Conservation (phyloP, 164 flowering plant genomes). For the Tetrastigma voinierianum region DNA sequence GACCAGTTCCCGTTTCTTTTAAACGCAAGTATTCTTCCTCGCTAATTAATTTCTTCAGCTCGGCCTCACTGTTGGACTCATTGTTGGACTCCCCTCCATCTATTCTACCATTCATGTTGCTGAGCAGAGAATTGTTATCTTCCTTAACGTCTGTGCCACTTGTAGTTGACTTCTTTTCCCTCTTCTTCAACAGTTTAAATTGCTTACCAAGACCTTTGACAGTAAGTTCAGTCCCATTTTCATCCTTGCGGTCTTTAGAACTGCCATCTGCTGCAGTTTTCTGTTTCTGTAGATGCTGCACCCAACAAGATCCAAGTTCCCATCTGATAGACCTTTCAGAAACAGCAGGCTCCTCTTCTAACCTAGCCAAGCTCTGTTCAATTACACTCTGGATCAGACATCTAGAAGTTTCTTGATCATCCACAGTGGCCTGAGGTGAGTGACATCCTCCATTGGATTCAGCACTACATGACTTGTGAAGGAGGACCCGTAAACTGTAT, state of each 20-base stretch:
- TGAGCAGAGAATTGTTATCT: constrained; percentile 19
- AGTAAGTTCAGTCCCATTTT: constrained; percentile 32
- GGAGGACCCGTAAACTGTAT: constrained; percentile 78
- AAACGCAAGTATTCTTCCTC: constrained; percentile 70
- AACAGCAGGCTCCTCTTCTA: constrained; percentile 32
- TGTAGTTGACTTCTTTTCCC: constrained; percentile 41
- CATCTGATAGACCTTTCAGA: constrained; percentile 59
- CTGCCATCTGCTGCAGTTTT: constrained; percentile 37
- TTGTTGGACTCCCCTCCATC: constrained; percentile 20
- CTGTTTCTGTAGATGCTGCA: constrained; percentile 81
- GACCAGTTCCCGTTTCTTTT: constrained; percentile 73
- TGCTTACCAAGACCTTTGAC: constrained; percentile 89
- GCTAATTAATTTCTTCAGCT: constrained; percentile 48
- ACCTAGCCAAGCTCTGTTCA: constrained; percentile 53
- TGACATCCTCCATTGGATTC: constrained; percentile 33
- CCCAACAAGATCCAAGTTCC: constrained; percentile 93
- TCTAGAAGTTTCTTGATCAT: constrained; percentile 38
- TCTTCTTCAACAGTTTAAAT: constrained; percentile 73
- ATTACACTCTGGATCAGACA: constrained; percentile 41
- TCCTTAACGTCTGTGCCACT: constrained; percentile 23
- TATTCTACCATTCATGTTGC: constrained; percentile 11
- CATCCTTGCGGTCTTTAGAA: constrained; percentile 27
- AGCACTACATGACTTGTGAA: constrained; percentile 39
- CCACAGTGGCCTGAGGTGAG: constrained; percentile 24
- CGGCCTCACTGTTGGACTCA: constrained; percentile 31